A percentile compares a stretch with the other conserved stretches of the same genome.
phyloP scores from a whole-genome alignment of 225 moss, liverwort and hornwort genomes.

The Sphagnum tenellum region DNA sequence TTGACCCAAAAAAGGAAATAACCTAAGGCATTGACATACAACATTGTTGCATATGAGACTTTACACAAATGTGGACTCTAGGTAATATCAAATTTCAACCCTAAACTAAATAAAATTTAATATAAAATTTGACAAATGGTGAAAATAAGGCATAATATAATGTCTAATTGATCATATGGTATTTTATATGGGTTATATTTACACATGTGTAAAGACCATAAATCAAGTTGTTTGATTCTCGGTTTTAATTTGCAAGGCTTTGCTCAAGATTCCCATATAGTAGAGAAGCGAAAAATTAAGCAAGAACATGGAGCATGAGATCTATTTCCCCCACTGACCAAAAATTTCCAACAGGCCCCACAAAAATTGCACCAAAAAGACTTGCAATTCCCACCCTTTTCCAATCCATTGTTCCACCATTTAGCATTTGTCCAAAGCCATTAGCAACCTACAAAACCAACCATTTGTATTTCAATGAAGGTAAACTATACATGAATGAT shows the following conservation, averaged over 20 bases:
- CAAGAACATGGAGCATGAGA: not conserved
- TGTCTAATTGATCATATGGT: no score
- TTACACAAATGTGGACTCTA: no score
- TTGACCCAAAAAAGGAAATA: no score
- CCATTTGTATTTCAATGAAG: not conserved
- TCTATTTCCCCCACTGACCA: not conserved
- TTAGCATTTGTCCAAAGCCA: not conserved
- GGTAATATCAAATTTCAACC: no score
- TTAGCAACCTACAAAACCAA: slow-evolving; percentile 1
- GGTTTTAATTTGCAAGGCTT: not conserved
- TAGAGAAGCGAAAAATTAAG: not conserved
- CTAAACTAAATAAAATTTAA: no score
- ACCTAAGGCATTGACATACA: no score
- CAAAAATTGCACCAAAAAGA: slow-evolving; percentile 4
- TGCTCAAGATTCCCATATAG: not conserved
- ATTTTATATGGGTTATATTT: no score
- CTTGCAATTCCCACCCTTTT: slow-evolving; percentile 2
- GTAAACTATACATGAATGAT: not conserved
- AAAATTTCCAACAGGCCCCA: slow-evolving; percentile 6
- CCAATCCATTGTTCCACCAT: slow-evolving; percentile 2
- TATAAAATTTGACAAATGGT: no score
- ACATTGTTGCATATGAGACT: no score
- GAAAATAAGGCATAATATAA: no score
- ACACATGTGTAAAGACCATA: no score
- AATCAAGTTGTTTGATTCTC: no score